Evolutionary conservation across 352 stramenopile species (phyloP).

Genomic region (Pythium aphanidermatum): DNA sequence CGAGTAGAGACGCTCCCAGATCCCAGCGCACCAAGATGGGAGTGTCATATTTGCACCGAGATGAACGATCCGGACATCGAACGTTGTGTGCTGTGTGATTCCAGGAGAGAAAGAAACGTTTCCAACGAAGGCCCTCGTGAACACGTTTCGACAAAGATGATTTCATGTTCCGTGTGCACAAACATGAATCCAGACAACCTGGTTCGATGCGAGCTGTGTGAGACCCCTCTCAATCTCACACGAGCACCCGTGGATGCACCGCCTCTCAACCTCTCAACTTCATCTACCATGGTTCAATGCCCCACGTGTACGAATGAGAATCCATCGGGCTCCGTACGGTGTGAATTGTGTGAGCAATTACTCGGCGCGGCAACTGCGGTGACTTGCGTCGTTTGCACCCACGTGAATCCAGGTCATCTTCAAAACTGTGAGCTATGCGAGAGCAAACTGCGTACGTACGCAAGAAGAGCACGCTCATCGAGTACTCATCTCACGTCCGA

Average conservation of each 20-base stretch:
- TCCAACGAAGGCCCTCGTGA: not conserved
- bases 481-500: too few species aligned
- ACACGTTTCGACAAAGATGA: not conserved
- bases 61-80: not conserved
- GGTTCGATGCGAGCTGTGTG: constrained; percentile 12
- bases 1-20: too few species aligned
- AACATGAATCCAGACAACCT: constrained; percentile 9
- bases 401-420: constrained; percentile 31
- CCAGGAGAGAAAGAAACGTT: not conserved
- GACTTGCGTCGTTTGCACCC: constrained; percentile 40
- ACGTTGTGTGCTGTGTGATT: constrained; percentile 11
- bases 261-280: too few species aligned
- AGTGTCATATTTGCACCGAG: constrained; percentile 25
- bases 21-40: too few species aligned
- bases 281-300: too few species aligned
- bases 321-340: too few species aligned
- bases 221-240: constrained; percentile 1
- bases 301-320: too few species aligned
- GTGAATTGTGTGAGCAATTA: too few species aligned
- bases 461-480: not conserved
- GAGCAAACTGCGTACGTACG: constrained; percentile 18
- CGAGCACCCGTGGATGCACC: too few species aligned
- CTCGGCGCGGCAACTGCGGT: not conserved
- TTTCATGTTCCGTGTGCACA: constrained; percentile 9
- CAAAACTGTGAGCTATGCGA: constrained; percentile 51